Evolutionary conservation across 345 rosid genomes (phyloP), one percentile per base, ranked within the genome.

Genomic region (Populus ilicifolia): DNA sequence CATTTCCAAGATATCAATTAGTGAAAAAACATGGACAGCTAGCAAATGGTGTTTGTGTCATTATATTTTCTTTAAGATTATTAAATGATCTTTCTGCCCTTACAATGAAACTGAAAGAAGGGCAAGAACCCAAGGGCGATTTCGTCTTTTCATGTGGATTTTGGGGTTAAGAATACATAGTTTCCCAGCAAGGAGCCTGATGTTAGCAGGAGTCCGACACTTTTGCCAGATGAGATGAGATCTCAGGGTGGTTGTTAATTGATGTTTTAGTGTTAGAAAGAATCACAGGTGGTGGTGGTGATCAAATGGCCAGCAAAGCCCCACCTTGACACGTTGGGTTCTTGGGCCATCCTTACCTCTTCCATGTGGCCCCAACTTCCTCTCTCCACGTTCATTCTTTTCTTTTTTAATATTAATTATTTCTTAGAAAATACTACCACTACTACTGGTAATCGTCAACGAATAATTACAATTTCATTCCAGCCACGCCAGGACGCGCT

Each of bases 301-400:
- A 69, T 77, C 75, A 18, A 67, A n/a, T 33, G 75, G 81, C 76
- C 78, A 69, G 71, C 71, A 62, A 50, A 29, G 72, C 71, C 66
- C 66, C 76, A 41, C 73, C 54, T 41, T 43, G 14, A 27, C 38
- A 38, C 25, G 39, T 8, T 71, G 39, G 38, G 74, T n/a, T 6
- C 59, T 48, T 64, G 70, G 70, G 70, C 50, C 46, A n/a, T 17
- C 61, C 63, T 52, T 8, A 18, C 59, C 5, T 68, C 50, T 48
- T 39, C 73, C 80, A 64, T 63, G 78, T 72, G 82, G 84, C 73
- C 72, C 56, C 48, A 21, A 52, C 80, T 46, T 68, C 48, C 48
- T 73, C 68, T 44, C 36, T 35, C 65, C 50, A 17, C 46, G 69
- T 5, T 33, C 27, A 6, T 39, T 54, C 1, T 14, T 61, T 61